Evolutionary conservation across 352 stramenopile genomes (phyloP).

Genomic region (Globisporangium emineosum): DNA sequence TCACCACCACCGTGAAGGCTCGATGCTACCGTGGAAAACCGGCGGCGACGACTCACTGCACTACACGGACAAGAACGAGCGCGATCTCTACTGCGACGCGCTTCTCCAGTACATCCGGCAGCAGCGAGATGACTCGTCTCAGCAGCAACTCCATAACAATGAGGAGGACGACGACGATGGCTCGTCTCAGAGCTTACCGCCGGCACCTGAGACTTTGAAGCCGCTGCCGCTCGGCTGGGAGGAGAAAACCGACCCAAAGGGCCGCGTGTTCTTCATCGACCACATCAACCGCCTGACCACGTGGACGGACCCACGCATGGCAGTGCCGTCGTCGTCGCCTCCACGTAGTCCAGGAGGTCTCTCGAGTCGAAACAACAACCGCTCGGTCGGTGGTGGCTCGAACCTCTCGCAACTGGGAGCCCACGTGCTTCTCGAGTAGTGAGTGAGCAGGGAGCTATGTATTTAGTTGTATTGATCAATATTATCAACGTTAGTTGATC

Average conservation of each 20-base stretch:
- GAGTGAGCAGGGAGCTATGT: neutral
- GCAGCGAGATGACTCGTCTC: constrained; percentile 46
- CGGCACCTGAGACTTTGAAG: neutral
- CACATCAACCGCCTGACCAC: constrained; percentile 75
- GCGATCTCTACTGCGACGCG: constrained; percentile 65
- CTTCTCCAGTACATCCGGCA: constrained; percentile 71
- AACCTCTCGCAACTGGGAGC: constrained; percentile 16
- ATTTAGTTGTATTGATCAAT: neutral
- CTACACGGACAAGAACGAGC: constrained; percentile 46
- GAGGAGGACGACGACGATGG: constrained; percentile 8
- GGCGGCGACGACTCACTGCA: constrained; percentile 27
- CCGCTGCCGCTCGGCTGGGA: constrained; percentile 68
- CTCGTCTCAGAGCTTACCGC: neutral
- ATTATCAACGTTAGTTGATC: neutral
- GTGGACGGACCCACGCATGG: constrained; percentile 50
- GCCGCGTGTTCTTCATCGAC: constrained; percentile 68
- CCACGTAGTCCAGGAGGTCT: neutral
- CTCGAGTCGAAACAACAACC: constrained; percentile 11
- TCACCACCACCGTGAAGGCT: constrained; percentile 4
- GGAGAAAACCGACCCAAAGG: constrained; percentile 64
- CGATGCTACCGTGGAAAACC: constrained; percentile 30
- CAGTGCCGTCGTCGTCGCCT: neutral
- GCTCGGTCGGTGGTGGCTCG: neutral
- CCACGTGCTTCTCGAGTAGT: constrained; percentile 14
- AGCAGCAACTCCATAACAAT: constrained; percentile 2